Evolutionary conservation across 2,329 filamentous ascomycete genomes (phyloP).

Genomic region (Talaromyces verruculosus): DNA sequence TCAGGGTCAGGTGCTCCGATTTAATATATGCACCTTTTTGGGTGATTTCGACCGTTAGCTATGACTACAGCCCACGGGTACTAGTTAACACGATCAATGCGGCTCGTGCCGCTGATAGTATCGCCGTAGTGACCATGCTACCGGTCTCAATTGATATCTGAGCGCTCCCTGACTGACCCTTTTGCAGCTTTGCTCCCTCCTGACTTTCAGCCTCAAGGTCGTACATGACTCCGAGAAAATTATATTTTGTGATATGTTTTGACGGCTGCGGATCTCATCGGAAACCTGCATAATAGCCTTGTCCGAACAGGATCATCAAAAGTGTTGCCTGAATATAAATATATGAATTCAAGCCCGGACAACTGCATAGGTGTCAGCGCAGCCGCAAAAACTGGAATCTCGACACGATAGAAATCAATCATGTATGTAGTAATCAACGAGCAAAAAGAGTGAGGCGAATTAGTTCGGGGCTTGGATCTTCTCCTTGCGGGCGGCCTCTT

Average conservation of each 20-base stretch:
- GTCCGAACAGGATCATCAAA: not conserved
- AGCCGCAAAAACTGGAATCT: not conserved
- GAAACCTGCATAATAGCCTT: not conserved
- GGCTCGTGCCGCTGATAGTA: slow-evolving; percentile 1
- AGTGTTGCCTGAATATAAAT: not conserved
- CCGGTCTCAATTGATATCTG: not conserved
- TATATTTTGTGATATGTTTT: not conserved
- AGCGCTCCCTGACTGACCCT: not conserved
- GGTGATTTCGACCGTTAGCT: not conserved
- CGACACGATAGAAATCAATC: not conserved
- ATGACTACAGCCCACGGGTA: not conserved
- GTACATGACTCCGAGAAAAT: not conserved
- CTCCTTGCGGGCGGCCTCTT: not conserved
- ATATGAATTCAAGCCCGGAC: not conserved
- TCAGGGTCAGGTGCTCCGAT: not conserved
- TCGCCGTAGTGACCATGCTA: not conserved
- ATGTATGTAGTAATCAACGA: not conserved
- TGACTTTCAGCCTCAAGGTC: slow-evolving; percentile 2
- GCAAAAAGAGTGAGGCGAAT: slow-evolving; percentile 10
- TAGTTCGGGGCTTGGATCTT: slow-evolving; percentile 3
- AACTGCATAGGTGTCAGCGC: not conserved
- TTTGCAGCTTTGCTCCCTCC: not conserved
- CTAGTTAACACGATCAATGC: slow-evolving; percentile 1
- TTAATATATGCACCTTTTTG: not conserved
- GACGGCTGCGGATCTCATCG: not conserved